Evolutionary conservation across 768 basidiomycete genomes (phyloP).

Genomic region (Gloeostereum incarnatum): DNA sequence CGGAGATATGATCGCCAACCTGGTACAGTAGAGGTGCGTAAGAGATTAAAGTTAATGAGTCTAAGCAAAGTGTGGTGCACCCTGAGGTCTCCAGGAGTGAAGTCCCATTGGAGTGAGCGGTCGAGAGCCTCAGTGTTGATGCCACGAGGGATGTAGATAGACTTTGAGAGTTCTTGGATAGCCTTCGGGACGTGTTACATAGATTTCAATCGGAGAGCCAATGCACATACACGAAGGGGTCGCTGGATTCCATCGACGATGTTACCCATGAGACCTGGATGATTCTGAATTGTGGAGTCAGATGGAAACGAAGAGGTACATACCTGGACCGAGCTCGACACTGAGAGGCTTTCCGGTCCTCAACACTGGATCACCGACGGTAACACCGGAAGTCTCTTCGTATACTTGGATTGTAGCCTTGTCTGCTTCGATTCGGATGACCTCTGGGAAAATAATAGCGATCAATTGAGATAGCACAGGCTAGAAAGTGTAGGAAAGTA

Average conservation of each 20-base stretch:
- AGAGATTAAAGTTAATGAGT: constrained; percentile 3
- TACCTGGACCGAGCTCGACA: constrained; percentile 96
- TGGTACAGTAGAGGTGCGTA: too few species aligned
- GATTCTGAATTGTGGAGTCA: neutral
- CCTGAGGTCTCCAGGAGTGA: constrained; percentile 75
- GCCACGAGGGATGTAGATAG: constrained; percentile 99
- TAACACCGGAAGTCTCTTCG: constrained; percentile 98
- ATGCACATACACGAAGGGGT: constrained; percentile 64
- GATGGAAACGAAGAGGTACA: constrained; percentile 13
- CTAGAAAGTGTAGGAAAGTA: constrained; percentile 8
- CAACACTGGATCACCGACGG: constrained; percentile 96
- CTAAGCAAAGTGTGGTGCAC: constrained; percentile 22
- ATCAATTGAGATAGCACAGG: too few species aligned
- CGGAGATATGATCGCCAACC: constrained; percentile 96
- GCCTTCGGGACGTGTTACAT: too few species aligned
- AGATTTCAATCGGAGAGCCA: too few species aligned
- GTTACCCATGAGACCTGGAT: constrained; percentile 92
- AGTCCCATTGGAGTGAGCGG: constrained; percentile 89
- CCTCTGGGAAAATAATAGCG: constrained; percentile 53
- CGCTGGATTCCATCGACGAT: constrained; percentile 98
- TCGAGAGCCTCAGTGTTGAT: constrained; percentile 97
- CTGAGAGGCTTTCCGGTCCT: constrained; percentile 96
- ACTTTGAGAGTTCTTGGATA: constrained; percentile 94
- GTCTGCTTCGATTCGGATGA: constrained; percentile 96
- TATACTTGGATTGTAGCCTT: constrained; percentile 99